A percentile compares a stretch with the other conserved stretches of the same genome.
These are phyloP conservation scores for Triticum urartu DNA, from an alignment of 176 grass and related monocot species.

Conservation along the genomic window DNA sequence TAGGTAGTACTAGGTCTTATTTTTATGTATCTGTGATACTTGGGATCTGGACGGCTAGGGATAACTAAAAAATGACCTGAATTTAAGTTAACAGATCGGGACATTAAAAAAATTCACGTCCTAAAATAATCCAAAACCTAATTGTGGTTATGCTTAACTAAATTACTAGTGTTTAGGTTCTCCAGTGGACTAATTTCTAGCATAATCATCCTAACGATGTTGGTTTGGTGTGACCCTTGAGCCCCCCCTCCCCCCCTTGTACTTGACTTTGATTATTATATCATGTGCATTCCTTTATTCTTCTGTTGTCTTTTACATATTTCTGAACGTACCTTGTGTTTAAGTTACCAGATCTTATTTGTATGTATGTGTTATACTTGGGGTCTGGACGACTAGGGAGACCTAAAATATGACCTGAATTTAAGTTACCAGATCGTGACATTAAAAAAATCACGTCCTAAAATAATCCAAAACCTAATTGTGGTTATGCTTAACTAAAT, in stretches of 20 bases:
- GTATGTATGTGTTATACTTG: no score
- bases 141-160: neutral
- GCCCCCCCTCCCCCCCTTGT: neutral
- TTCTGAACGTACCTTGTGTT: neutral
- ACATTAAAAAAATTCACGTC: neutral
- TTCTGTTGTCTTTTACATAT: neutral
- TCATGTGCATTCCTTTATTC: neutral
- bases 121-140: neutral
- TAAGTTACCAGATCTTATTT: no score
- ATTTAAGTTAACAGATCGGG: neutral
- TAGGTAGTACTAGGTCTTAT: neutral
- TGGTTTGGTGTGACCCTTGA: neutral
- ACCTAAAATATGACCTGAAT: no score
- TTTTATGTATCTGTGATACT: neutral
- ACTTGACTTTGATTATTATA: neutral
- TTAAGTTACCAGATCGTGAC: no score
- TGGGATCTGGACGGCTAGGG: neutral
- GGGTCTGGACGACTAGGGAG: no score
- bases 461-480: no score
- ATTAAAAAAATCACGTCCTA: no score
- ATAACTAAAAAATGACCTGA: neutral
- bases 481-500: no score
- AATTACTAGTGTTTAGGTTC: slow-evolving; percentile 6
- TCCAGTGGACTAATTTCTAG: neutral
- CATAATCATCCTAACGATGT: neutral